Evolutionary conservation across 2,329 filamentous ascomycete genomes (phyloP), one percentile per base, ranked within the genome.

Genomic region (Pyricularia sp.): DNA sequence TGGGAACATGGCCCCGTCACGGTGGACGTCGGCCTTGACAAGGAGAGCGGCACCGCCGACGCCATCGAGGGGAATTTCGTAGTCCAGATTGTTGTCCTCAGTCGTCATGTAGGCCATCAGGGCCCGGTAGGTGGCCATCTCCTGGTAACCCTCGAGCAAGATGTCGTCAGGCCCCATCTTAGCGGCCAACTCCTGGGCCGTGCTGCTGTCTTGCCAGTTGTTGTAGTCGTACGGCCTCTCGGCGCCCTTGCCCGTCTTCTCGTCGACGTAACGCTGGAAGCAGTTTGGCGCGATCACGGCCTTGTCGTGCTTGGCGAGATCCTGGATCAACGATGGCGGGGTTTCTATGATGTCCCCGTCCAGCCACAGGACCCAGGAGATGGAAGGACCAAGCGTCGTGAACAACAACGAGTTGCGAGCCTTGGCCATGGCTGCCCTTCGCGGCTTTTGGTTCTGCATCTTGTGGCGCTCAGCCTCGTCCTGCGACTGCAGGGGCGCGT

Each of bases 1-100:
- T 23, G 95, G 95, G 81, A 99, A 99, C 94, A 98, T 99, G 77
- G 95, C 94, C 25, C 95, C 95, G 76, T 99, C 95, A 30, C 95
- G 88, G 78, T 99, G 95, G 28, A 99, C 95, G 55, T 98, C 94
- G 1, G 94, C 95, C 82, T 97, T 97, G 70, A 99, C 95, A 75
- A 99, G 82, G 72, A 99, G 82, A 1, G 94, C 92, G 0, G 94
- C 96, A 50, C 95, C 95, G 69, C 95, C 95, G 3, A 99, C 95
- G 66, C 95, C 95, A 77, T 99, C 95, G 10, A 99, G 85, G 63
- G 89, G 85, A 67, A 97, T 86, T 75, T 92, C 88, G 50, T 85
- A 79, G 66, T 86, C 82, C 61, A 80, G 78, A 73, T 91, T 85
- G 20, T 85, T 85, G 68, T 81, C 82, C 0, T 85, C 83, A 6